Percentiles rank a stretch among this genome's conserved stretches.
Conservation (phyloP, 805 yeast genomes). For the Suhomyces pyralidae region DNA sequence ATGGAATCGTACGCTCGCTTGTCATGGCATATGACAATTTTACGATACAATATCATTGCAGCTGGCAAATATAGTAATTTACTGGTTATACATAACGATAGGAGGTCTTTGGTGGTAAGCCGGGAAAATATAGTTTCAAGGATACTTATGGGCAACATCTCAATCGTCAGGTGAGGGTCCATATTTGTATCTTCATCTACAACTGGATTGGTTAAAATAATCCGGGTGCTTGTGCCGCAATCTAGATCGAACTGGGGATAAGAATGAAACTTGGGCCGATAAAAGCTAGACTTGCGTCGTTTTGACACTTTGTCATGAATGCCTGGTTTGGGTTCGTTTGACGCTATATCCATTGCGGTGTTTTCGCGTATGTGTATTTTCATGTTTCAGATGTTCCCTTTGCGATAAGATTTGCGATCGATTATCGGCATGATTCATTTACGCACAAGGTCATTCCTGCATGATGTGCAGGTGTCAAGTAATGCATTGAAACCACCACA, state of each 20-base stretch:
- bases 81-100: conserved; percentile 18
- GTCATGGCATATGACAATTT: conserved; percentile 18
- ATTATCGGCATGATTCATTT: neutral
- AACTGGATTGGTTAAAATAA: conserved; percentile 7
- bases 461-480: neutral
- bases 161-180: neutral
- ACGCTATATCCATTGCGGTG: neutral
- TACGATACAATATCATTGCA: conserved; percentile 18
- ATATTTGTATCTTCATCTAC: neutral
- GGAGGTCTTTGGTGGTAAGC: conserved; percentile 19
- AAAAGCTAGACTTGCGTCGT: conserved; percentile 3
- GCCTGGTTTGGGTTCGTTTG: neutral
- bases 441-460: neutral
- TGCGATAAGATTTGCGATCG: neutral
- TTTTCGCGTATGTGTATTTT: neutral
- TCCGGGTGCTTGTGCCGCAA: neutral
- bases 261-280: conserved; percentile 2
- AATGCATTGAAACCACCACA: neutral
- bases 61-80: conserved; percentile 26
- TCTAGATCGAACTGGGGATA: neutral
- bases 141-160: conserved; percentile 16
- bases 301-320: neutral
- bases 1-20: conserved; percentile 2
- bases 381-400: neutral
- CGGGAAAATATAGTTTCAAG: conserved; percentile 17